Conservation (phyloP, 2,329 filamentous ascomycete species). For the Diplocarpon rosae region DNA sequence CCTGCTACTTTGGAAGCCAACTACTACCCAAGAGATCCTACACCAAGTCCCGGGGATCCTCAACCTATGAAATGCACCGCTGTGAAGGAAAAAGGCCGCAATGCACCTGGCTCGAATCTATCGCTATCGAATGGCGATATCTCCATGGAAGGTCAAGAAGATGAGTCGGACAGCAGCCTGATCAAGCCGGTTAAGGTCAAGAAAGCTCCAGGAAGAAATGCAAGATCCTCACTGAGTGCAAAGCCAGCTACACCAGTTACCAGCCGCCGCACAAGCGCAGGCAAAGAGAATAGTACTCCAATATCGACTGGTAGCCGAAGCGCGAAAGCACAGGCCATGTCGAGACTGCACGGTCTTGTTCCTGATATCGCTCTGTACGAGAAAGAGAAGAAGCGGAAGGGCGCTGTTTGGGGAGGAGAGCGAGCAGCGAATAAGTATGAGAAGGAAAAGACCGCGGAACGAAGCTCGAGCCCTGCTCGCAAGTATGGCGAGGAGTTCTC, state of each 20-base stretch:
- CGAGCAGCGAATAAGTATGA: slow-evolving; percentile 49
- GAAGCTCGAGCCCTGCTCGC: slow-evolving; percentile 31
- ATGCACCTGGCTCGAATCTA: slow-evolving; percentile 14
- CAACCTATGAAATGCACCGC: slow-evolving; percentile 35
- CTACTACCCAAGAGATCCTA: slow-evolving; percentile 45
- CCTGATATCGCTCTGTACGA: slow-evolving; percentile 84
- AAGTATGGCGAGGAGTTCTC: slow-evolving; percentile 33
- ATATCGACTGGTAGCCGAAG: slow-evolving; percentile 68
- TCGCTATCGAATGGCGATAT: slow-evolving; percentile 6
- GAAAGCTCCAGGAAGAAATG: slow-evolving; percentile 6
- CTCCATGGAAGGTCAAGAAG: slow-evolving; percentile 7
- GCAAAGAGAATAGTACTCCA: slow-evolving; percentile 79
- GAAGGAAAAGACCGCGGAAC: slow-evolving; percentile 31
- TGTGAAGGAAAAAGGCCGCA: slow-evolving; percentile 34
- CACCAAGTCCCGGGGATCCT: slow-evolving; percentile 33
- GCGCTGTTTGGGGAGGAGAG: slow-evolving; percentile 49
- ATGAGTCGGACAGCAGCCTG: slow-evolving; percentile 9
- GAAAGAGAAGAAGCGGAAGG: slow-evolving; percentile 76
- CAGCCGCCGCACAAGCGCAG: slow-evolving; percentile 40
- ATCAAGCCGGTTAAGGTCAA: background rate
- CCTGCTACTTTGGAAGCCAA: slow-evolving; percentile 46
- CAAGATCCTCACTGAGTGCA: background rate
- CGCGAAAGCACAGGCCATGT: slow-evolving; percentile 77
- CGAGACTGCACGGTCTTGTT: slow-evolving; percentile 64
- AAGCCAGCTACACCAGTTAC: slow-evolving; percentile 38